Evolutionary conservation across 1,284 basidiomycete species (phyloP).

Genomic region (Rhizoctonia solani): DNA sequence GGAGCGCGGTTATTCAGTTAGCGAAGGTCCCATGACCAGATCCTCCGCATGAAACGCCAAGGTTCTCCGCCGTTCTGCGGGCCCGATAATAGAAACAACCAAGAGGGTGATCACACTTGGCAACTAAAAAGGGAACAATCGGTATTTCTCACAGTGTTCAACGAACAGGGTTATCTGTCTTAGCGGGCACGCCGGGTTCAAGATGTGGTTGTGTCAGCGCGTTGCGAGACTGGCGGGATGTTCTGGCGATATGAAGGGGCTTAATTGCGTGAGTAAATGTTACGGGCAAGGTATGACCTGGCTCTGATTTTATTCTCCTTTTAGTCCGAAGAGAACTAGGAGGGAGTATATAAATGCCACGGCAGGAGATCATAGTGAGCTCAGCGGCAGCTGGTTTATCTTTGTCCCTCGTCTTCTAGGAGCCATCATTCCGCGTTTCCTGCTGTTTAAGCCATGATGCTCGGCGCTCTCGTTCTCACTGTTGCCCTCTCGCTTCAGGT

Average conservation of each 20-base stretch:
- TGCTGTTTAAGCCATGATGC: slow-evolving; percentile 3
- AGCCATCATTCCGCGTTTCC: not conserved
- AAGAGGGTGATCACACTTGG: not conserved
- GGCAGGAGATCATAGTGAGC: not conserved
- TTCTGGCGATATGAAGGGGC: not conserved
- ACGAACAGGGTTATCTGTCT: not conserved
- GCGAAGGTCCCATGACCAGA: slow-evolving; percentile 23
- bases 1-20: slow-evolving; percentile 11
- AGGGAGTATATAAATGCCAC: slow-evolving; percentile 15
- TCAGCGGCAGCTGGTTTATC: not conserved
- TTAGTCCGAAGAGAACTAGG: too few relatives aligned
- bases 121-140: not conserved
- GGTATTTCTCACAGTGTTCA: not conserved
- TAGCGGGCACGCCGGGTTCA: not conserved
- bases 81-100: not conserved
- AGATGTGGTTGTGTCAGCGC: not conserved
- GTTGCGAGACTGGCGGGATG: not conserved
- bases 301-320: too few relatives aligned
- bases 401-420: not conserved
- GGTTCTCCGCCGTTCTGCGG: not conserved
- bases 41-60: not conserved
- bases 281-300: not conserved
- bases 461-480: not conserved
- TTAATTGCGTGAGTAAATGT: not conserved
- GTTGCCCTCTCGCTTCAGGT: slow-evolving; percentile 15